Base-by-base conservation (phyloP, 257 asterid genomes). In the Rehmannia glutinosa region DNA sequence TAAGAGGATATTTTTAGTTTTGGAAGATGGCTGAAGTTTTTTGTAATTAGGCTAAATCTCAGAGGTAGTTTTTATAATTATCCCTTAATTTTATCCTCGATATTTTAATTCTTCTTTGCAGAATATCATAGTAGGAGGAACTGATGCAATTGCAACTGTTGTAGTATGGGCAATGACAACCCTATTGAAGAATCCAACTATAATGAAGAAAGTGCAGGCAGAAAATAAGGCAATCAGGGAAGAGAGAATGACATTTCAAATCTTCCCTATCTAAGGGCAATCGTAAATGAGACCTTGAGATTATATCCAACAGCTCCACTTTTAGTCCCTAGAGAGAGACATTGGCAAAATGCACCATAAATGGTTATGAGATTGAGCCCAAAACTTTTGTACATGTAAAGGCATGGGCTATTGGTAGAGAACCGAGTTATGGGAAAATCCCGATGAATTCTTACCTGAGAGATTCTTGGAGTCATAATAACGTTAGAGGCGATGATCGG, bases 101-200 rank as follows among this genome's bases (percentile, higher is more conserved):
- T n/a, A n/a, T n/a, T n/a, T n/a, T n/a, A n/a, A n/a, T n/a, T n/a
- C n/a, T n/a, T n/a, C n/a, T 15, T 23, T 27, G 45, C 76, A 79
- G 84, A 47, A 78, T 28, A 51, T 79, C 17, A 62, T 79, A 43
- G 8, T 25, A 12, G 81, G 65, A 1, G 84, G 81, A 24, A 75
- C 69, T 0, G 81, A 79, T 32, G 32, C 81, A 12, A 1, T 1
- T 11, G 19, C 77, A 35, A 59, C 79, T 4, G 33, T 32, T 17
- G 0, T 41, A 32, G 70, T 30, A 11, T 76, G 85, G 85, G 77
- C 59, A 2, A 10, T 80, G 79, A 54, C 81, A 2, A 64, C 56
- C 15, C 50, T 80, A 3, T 50, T 73, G 52, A 69, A 72, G 41
- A 47, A 61, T 2, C 79, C 73, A 6, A 5, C 0, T 11, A 30